Percentiles rank a stretch among this genome's conserved stretches.
These are phyloP conservation scores for Beauveria sp. DNA, from an alignment of 2,329 filamentous ascomycete genomes.

Conservation along the genomic window DNA sequence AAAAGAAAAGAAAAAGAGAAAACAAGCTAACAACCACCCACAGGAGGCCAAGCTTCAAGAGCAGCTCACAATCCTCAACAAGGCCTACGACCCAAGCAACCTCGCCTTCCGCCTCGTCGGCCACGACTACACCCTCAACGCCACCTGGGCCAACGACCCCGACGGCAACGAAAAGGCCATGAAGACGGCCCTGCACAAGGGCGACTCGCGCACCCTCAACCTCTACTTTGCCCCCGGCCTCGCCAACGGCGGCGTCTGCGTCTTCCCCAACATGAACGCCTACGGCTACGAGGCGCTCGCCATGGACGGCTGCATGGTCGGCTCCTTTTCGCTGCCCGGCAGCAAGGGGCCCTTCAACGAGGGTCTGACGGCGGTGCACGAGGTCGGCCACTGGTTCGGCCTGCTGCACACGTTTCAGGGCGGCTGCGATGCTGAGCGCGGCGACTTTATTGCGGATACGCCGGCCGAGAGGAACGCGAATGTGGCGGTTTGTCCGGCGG, in stretches of 20 bases:
- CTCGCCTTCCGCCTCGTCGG: constrained; percentile 22
- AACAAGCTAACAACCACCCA: neutral
- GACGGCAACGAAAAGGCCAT: constrained; percentile 12
- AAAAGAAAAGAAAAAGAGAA: too few relatives aligned
- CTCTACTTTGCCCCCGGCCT: constrained; percentile 33
- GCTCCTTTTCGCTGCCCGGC: constrained; percentile 7
- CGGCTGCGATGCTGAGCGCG: constrained; percentile 17
- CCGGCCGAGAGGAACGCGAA: constrained; percentile 15
- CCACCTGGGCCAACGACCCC: constrained; percentile 16
- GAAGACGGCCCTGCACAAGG: constrained; percentile 24
- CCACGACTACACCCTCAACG: constrained; percentile 24
- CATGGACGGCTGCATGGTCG: constrained; percentile 12
- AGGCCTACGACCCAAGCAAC: constrained; percentile 19
- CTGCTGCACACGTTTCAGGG: constrained; percentile 30
- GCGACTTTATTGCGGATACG: constrained; percentile 22
- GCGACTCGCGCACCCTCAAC: constrained; percentile 31
- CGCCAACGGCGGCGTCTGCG: constrained; percentile 31
- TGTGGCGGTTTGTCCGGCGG: constrained; percentile 8
- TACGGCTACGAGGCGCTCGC: constrained; percentile 3
- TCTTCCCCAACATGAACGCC: constrained; percentile 25
- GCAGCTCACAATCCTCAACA: constrained; percentile 20
- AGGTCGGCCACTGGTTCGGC: constrained; percentile 31
- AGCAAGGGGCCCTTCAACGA: constrained; percentile 12
- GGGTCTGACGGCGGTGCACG: constrained; percentile 20
- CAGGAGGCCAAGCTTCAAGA: constrained; percentile 14